A percentile compares a stretch with the other conserved stretches of the same genome.
These are phyloP conservation scores for Lactifluus pinguis DNA, from an alignment of 768 basidiomycete genomes.

Conservation along the genomic window DNA sequence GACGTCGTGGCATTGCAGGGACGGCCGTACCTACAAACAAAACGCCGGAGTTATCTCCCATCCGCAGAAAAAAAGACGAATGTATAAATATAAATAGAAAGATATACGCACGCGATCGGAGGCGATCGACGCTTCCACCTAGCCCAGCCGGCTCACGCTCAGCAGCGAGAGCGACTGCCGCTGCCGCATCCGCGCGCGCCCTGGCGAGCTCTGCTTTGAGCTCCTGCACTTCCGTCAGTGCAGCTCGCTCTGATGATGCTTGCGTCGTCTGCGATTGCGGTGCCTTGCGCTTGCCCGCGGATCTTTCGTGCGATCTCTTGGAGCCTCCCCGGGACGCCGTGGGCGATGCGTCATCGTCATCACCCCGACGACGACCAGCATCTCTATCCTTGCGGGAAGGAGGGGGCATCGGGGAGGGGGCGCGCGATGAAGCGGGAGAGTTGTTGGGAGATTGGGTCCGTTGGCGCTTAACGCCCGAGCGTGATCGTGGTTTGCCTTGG, in stretches of 20 bases:
- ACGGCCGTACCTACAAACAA: neutral
- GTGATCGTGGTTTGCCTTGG: neutral
- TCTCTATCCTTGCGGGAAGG: neutral
- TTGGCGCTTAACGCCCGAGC: neutral
- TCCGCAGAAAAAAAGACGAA: too few species aligned
- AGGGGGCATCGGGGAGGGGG: neutral
- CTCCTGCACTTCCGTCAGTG: neutral
- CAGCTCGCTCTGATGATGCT: neutral
- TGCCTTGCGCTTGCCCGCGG: neutral
- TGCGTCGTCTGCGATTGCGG: neutral
- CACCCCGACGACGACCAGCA: neutral
- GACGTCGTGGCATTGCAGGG: neutral
- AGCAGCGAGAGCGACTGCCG: constrained; percentile 1
- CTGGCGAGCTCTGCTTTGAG: constrained; percentile 8
- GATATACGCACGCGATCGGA: constrained; percentile 3
- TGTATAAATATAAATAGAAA: neutral
- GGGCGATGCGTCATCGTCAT: neutral
- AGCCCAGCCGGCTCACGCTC: constrained; percentile 1
- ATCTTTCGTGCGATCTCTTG: neutral
- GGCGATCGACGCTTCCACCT: constrained; percentile 6
- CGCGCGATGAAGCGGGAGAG: neutral
- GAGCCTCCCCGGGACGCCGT: neutral
- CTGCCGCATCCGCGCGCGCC: neutral
- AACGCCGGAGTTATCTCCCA: too few species aligned
- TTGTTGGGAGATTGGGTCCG: neutral